Conservation (phyloP, 441 rosid genomes). For the Eruca vesicaria region DNA sequence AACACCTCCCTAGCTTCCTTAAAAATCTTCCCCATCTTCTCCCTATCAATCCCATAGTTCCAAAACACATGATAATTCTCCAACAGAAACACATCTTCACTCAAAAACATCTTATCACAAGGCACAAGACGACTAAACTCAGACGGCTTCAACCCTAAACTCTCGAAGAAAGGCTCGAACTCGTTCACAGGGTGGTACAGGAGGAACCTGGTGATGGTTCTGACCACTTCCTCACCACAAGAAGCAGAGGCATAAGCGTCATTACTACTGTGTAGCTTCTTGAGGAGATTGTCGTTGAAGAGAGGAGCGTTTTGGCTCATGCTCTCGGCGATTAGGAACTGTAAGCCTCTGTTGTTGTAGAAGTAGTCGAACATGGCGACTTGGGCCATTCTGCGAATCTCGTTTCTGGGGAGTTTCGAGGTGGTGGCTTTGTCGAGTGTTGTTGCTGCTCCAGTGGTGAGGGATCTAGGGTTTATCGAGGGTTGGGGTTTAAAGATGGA, state of each 20-base stretch:
- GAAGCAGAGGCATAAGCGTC: no score
- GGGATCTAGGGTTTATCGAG: background rate
- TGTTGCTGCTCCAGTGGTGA: background rate
- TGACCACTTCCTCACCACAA: slow-evolving; percentile 32
- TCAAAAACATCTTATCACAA: slow-evolving; percentile 52
- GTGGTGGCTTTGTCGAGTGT: background rate
- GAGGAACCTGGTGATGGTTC: slow-evolving; percentile 45
- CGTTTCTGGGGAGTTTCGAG: background rate
- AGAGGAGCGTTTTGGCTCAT: slow-evolving; percentile 64
- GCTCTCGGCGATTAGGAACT: slow-evolving; percentile 57
- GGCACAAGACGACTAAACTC: slow-evolving; percentile 59
- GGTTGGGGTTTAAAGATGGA: background rate
- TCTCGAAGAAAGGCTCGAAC: slow-evolving; percentile 87
- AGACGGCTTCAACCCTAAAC: slow-evolving; percentile 60
- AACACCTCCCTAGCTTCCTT: slow-evolving; percentile 61
- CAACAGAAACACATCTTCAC: slow-evolving; percentile 62
- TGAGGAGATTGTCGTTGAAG: slow-evolving; percentile 49
- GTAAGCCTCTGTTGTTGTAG: slow-evolving; percentile 58
- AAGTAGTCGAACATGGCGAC: slow-evolving; percentile 70
- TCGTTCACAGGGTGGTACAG: slow-evolving; percentile 81
- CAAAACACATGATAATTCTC: slow-evolving; percentile 69
- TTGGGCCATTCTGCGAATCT: slow-evolving; percentile 46
- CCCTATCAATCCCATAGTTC: slow-evolving; percentile 52
- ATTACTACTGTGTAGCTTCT: slow-evolving; percentile 31
- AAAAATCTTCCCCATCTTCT: slow-evolving; percentile 64